A percentile compares a stretch with the other conserved stretches of the same genome.
These are phyloP conservation scores for Xylaria sp. DNA, from an alignment of 2,329 filamentous ascomycete genomes.

Conservation along the genomic window DNA sequence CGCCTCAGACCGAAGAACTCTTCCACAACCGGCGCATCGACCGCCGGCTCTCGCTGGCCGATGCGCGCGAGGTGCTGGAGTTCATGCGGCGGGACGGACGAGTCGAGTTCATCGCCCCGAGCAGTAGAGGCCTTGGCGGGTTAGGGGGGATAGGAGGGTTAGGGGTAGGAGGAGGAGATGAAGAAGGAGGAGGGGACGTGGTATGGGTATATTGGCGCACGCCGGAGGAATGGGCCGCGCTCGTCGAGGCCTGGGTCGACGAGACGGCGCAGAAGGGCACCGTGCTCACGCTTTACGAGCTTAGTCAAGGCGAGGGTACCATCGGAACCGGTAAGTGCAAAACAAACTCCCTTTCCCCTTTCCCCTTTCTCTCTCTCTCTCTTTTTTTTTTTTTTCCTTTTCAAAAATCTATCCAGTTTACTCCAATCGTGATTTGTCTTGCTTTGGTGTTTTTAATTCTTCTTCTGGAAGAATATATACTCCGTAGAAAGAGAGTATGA, in stretches of 20 bases:
- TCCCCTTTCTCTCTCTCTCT: too few species aligned
- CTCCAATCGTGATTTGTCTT: background rate
- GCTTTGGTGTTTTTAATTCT: background rate
- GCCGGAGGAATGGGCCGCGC: slow-evolving; percentile 88
- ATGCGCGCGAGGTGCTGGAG: slow-evolving; percentile 68
- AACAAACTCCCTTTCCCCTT: background rate
- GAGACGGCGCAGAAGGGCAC: slow-evolving; percentile 87
- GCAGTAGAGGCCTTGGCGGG: slow-evolving; percentile 32
- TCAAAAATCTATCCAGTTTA: background rate
- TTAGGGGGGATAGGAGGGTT: slow-evolving; percentile 38
- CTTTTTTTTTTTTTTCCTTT: background rate
- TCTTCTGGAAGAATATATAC: background rate
- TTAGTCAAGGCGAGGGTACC: slow-evolving; percentile 87
- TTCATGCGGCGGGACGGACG: slow-evolving; percentile 69
- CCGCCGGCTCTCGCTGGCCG: slow-evolving; percentile 61
- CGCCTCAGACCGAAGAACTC: slow-evolving; percentile 55
- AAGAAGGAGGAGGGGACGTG: slow-evolving; percentile 59
- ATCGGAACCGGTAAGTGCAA: slow-evolving; percentile 68
- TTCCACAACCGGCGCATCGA: slow-evolving; percentile 69
- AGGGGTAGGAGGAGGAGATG: slow-evolving; percentile 50
- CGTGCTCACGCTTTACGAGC: slow-evolving; percentile 92
- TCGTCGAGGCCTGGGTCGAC: slow-evolving; percentile 84
- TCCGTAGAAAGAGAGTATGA: too few species aligned
- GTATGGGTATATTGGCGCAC: slow-evolving; percentile 87
- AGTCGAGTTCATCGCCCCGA: slow-evolving; percentile 70